Percentiles rank a stretch among this genome's conserved stretches.
Conservation (phyloP, 176 grass and related monocot species). For the Pharus latifolius region DNA sequence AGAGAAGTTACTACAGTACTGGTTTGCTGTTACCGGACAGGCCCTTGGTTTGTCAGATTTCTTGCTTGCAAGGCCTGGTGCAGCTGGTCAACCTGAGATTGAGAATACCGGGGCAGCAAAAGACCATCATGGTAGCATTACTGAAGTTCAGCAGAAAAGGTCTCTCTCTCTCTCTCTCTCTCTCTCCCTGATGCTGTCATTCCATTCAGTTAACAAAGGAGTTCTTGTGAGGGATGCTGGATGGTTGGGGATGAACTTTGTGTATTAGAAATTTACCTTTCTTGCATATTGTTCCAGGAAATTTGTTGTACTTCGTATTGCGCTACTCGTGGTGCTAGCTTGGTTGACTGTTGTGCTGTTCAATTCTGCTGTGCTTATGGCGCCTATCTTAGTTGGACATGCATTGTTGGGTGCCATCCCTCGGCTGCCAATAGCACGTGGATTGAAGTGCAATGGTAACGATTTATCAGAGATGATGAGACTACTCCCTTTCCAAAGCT, state of each 20-base stretch:
- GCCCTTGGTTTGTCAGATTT: constrained; percentile 19
- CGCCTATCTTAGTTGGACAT: constrained; percentile 39
- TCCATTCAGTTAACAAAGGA: background rate
- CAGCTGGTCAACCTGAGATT: background rate
- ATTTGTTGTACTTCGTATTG: constrained; percentile 12
- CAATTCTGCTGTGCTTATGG: constrained; percentile 27
- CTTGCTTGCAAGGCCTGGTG: constrained; percentile 7
- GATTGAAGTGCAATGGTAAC: constrained; percentile 53
- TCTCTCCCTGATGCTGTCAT: background rate
- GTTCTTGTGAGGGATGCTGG: too few species aligned
- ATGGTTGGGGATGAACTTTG: too few species aligned
- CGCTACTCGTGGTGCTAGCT: constrained; percentile 21
- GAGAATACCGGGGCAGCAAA: constrained; percentile 1
- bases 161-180: background rate
- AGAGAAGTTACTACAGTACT: constrained; percentile 11
- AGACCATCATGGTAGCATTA: background rate
- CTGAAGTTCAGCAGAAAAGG: constrained; percentile 26
- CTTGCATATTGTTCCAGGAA: constrained; percentile 14
- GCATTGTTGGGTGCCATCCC: constrained; percentile 35
- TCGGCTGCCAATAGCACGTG: constrained; percentile 25
- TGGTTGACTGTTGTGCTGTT: constrained; percentile 36
- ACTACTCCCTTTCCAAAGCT: background rate
- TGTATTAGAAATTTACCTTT: background rate
- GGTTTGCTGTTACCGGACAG: constrained; percentile 10
- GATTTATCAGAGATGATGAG: background rate